These are phyloP conservation scores for Botrytis elliptica DNA, from an alignment of 2,329 filamentous ascomycete species.

Conservation along the genomic window DNA sequence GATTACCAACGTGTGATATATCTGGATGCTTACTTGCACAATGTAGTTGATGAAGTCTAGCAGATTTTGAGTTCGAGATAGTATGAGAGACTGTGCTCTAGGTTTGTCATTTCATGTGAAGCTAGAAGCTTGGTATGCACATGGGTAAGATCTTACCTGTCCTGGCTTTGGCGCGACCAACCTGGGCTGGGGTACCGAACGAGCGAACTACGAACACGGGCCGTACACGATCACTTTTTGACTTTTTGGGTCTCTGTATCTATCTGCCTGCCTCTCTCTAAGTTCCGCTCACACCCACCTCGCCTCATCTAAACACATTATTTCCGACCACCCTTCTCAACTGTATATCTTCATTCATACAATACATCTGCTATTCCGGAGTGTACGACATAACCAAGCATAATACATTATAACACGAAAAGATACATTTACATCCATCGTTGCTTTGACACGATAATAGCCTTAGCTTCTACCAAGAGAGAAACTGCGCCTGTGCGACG, in stretches of 20 bases:
- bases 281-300: not conserved
- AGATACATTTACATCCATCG: not conserved
- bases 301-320: not conserved
- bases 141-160: not conserved
- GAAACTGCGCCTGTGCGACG: slow-evolving; percentile 12
- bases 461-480: slow-evolving; percentile 2
- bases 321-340: not conserved
- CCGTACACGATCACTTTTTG: not conserved
- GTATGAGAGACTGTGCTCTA: not conserved
- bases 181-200: not conserved
- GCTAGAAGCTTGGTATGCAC: not conserved
- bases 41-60: not conserved
- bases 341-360: slow-evolving; percentile 8
- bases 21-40: not conserved
- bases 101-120: not conserved
- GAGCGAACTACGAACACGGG: not conserved
- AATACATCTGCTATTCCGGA: not conserved
- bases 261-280: not conserved
- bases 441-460: not conserved
- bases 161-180: not conserved
- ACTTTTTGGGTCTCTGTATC: not conserved
- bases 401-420: not conserved
- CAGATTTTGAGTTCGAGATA: not conserved
- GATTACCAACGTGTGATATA: not conserved
- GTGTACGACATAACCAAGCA: not conserved